phyloP scores from a whole-genome alignment of 2,329 filamentous ascomycete genomes.

The Fusarium oxysporum region DNA sequence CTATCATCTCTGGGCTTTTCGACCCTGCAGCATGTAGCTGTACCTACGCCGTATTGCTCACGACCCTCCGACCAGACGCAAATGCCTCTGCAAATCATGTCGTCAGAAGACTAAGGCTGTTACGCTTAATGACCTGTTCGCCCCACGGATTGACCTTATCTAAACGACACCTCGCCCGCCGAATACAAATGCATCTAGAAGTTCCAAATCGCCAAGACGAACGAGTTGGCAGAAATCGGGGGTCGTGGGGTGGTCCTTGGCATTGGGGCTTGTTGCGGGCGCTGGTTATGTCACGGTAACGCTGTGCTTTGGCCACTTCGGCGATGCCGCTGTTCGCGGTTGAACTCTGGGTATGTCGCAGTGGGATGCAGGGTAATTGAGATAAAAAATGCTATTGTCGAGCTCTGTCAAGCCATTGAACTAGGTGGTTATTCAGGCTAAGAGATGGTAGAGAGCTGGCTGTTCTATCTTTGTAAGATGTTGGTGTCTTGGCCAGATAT shows the following conservation, averaged over 20 bases:
- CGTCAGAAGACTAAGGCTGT: not conserved
- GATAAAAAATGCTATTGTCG: too few species aligned
- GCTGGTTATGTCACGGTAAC: conserved; percentile 4
- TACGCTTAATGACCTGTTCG: not conserved
- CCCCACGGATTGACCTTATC: conserved; percentile 3
- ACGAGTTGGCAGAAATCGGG: not conserved
- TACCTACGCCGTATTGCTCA: not conserved
- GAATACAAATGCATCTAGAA: not conserved
- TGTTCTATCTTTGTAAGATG: not conserved
- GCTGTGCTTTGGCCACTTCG: not conserved
- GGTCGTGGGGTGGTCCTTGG: not conserved
- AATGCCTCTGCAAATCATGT: not conserved
- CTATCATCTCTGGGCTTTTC: not conserved
- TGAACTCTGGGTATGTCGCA: not conserved
- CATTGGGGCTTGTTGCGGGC: conserved; percentile 17
- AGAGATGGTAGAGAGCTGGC: not conserved
- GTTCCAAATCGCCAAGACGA: conserved; percentile 1
- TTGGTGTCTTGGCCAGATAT: conserved; percentile 11
- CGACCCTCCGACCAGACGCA: not conserved
- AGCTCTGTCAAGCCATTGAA: not conserved
- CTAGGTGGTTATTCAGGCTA: not conserved
- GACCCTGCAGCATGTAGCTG: not conserved
- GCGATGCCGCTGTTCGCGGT: not conserved
- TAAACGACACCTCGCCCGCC: not conserved
- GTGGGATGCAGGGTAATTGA: too few species aligned